Conservation (phyloP, 2,329 filamentous ascomycete genomes). For the Paradendryphiella salina region DNA sequence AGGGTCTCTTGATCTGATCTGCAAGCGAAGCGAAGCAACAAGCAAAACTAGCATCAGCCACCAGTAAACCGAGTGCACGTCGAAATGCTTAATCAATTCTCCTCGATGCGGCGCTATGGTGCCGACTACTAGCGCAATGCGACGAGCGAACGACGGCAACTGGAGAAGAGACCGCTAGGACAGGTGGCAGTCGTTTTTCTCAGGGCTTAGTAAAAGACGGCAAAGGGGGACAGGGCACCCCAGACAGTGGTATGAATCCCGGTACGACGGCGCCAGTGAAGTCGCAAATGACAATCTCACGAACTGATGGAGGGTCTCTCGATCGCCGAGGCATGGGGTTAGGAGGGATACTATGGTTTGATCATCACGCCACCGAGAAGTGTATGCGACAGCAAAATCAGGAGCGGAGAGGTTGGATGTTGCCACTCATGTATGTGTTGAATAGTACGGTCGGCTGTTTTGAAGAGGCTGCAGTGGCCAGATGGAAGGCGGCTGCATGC, state of each 20-base stretch:
- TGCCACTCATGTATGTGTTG: not conserved
- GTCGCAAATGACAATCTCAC: slow-evolving; percentile 5
- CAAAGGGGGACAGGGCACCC: slow-evolving; percentile 16
- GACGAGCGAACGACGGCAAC: not conserved
- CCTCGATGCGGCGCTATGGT: slow-evolving; percentile 1
- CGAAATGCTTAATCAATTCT: slow-evolving; percentile 3
- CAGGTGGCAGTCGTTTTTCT: not conserved
- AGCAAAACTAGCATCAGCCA: not conserved
- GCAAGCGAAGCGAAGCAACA: slow-evolving; percentile 11
- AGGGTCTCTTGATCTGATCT: slow-evolving; percentile 3
- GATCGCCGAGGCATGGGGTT: slow-evolving; percentile 5
- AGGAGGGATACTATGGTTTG: slow-evolving; percentile 1
- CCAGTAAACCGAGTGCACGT: not conserved
- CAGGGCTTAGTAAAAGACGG: slow-evolving; percentile 7
- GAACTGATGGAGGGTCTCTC: slow-evolving; percentile 18
- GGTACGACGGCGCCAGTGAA: not conserved
- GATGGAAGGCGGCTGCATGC: slow-evolving; percentile 1
- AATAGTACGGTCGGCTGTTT: slow-evolving; percentile 1
- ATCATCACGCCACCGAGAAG: not conserved
- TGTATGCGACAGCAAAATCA: not conserved
- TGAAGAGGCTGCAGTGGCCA: slow-evolving; percentile 7
- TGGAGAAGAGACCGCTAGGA: not conserved
- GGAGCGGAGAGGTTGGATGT: not conserved
- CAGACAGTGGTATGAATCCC: slow-evolving; percentile 11
- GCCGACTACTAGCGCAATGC: not conserved